Evolutionary conservation across 2,329 filamentous ascomycete species (phyloP).

Genomic region (Aureobasidium lini): DNA sequence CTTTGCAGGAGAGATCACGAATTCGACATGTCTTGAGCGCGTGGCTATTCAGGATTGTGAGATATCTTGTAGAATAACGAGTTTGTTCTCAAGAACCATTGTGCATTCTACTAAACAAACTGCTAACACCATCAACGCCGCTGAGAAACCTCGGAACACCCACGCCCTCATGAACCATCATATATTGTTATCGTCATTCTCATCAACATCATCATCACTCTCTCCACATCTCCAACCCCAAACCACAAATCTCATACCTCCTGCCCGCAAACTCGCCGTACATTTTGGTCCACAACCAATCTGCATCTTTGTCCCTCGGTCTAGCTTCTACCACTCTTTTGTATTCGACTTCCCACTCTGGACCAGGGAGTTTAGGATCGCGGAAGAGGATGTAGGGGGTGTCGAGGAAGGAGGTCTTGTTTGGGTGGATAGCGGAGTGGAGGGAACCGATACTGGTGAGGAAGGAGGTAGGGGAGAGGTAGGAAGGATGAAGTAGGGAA

Average conservation of each 20-base stretch:
- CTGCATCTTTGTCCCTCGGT: slow-evolving; percentile 39
- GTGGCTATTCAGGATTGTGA: too few species aligned
- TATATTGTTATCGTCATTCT: too few species aligned
- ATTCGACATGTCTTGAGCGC: too few species aligned
- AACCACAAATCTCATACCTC: slow-evolving; percentile 46
- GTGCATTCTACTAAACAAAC: too few species aligned
- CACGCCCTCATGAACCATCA: too few species aligned
- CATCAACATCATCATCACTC: neutral
- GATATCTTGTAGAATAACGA: too few species aligned
- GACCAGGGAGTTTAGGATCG: slow-evolving; percentile 42
- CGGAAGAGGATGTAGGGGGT: slow-evolving; percentile 41
- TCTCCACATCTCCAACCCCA: slow-evolving; percentile 42
- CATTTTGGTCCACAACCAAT: slow-evolving; percentile 42
- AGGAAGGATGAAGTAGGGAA: slow-evolving; percentile 27
- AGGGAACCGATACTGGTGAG: slow-evolving; percentile 26
- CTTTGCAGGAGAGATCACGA: too few species aligned
- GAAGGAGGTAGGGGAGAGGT: slow-evolving; percentile 21
- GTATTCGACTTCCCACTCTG: slow-evolving; percentile 44
- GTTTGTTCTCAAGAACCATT: too few species aligned
- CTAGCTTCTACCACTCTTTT: slow-evolving; percentile 32
- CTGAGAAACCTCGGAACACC: too few species aligned
- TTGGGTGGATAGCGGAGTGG: slow-evolving; percentile 23
- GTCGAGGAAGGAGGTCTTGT: slow-evolving; percentile 35
- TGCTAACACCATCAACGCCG: too few species aligned
- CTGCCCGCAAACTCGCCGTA: slow-evolving; percentile 43